Base-by-base conservation (phyloP, 257 asterid species). In the Orobanche coerulescens region DNA sequence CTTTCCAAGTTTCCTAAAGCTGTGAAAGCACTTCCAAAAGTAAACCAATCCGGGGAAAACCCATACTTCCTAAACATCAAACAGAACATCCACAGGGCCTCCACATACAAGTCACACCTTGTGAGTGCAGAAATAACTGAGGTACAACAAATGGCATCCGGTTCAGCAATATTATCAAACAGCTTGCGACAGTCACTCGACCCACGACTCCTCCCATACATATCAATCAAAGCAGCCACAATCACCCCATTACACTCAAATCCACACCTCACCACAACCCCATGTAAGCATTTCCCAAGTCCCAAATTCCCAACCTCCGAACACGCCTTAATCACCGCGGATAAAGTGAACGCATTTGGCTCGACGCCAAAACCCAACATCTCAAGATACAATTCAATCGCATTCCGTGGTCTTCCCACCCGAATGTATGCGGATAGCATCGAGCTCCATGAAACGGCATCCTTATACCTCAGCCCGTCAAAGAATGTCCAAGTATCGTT, bases 371-470 rank as follows among this genome's bases (percentile, higher is more conserved):
- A 57, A 33, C 50, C 79, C 73, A 78, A n/a, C 96, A 88, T 88
- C 34, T 78, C 77, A 24, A 23, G 24, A 62, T 75, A 88, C 70
- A 78, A 49, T 1, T 36, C 40, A 60, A 88, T 68, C 7, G 94
- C 77, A 19, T 69, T 43, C 22, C 58, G 10, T 2, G 92, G 81
- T 37, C 58, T 82, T 6, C 84, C 80, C 0, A 25, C 72, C 2
- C 86, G 83, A 61, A 84, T 69, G 73, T 86, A 86, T 10, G 93
- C 95, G 0, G 96, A 88, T 15, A 88, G 80, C 77, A 86, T 86
- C 13, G 95, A 86, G 48, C 91, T 84, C 95, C 96, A 92, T 0
- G 96, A 80, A 13, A 88, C 94, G 1, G 81, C 94, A 54, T 92
- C 96, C 74, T 87, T 88, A 24, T 71, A 73, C 20, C 6, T 40